Percentiles rank a stretch among this genome's conserved stretches.
Conservation (phyloP, 495 filamentous ascomycete species). For the Neurospora sp. region DNA sequence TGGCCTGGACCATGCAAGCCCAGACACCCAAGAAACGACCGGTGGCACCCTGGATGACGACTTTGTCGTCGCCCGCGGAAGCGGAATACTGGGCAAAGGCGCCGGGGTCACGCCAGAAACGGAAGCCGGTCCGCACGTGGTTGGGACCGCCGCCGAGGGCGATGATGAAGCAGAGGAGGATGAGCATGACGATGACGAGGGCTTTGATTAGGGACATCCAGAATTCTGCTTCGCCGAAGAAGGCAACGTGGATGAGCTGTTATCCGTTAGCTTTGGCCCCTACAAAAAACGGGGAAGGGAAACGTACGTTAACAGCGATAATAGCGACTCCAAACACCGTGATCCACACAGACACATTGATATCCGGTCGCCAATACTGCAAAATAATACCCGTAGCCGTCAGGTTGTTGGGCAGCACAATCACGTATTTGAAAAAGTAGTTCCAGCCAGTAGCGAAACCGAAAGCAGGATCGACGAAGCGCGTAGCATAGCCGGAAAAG, state of each 20-base stretch:
- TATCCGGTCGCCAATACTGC: conserved; percentile 54
- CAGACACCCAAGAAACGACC: conserved; percentile 67
- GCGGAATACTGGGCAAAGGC: conserved; percentile 51
- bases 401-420: conserved; percentile 68
- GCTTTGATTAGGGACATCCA: conserved; percentile 68
- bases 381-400: conserved; percentile 65
- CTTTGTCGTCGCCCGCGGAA: background rate
- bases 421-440: conserved; percentile 54
- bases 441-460: conserved; percentile 40
- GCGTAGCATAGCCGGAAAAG: conserved; percentile 58
- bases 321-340: conserved; percentile 56
- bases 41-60: conserved; percentile 27
- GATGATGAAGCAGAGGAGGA: conserved; percentile 58
- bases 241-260: conserved; percentile 43
- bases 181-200: conserved; percentile 54
- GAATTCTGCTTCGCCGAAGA: conserved; percentile 77
- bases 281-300: too few species aligned
- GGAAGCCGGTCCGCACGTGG: conserved; percentile 58
- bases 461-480: conserved; percentile 68
- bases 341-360: conserved; percentile 71
- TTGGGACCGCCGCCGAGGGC: conserved; percentile 68
- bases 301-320: conserved; percentile 35
- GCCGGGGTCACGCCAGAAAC: conserved; percentile 69
- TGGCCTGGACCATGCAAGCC: conserved; percentile 66
- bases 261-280: background rate